phyloP scores from a whole-genome alignment of 176 grass and related monocot species.

The Thinopyrum elongatum region DNA sequence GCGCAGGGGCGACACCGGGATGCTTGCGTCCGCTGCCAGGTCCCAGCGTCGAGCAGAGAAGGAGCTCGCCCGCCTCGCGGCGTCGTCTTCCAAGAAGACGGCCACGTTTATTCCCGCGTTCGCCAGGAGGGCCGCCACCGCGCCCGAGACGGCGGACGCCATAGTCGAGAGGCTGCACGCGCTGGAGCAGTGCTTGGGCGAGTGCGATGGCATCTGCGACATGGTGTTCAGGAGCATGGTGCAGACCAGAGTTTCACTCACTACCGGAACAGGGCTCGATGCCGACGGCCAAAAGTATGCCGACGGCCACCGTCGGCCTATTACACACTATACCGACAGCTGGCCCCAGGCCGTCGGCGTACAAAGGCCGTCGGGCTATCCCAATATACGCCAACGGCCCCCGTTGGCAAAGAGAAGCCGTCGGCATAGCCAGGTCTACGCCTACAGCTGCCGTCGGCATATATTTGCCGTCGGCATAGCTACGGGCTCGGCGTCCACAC shows the following conservation, averaged over 20 bases:
- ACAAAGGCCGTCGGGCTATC: no score
- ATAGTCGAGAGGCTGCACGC: conserved; percentile 19
- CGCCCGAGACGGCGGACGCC: not conserved
- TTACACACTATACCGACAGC: no score
- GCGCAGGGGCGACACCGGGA: conserved; percentile 11
- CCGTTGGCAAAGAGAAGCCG: no score
- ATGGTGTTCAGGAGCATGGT: conserved; percentile 45
- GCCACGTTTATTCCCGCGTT: not conserved
- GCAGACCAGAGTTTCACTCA: conserved; percentile 43
- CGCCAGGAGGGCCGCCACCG: not conserved
- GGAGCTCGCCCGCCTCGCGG: conserved; percentile 28
- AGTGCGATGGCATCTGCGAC: conserved; percentile 37
- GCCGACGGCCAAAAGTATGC: no score
- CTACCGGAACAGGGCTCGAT: no score
- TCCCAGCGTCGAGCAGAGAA: conserved; percentile 32
- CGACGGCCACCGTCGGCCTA: no score
- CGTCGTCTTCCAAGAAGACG: not conserved
- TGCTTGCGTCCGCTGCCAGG: conserved; percentile 16
- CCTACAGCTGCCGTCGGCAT: no score
- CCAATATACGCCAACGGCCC: no score
- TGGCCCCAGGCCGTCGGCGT: no score
- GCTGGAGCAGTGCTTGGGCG: conserved; percentile 24
- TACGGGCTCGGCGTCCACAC: no score
- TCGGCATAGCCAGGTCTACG: no score
- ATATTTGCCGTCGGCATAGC: no score